phyloP scores from a whole-genome alignment of 1,284 basidiomycete species.

The Termitomyces sp. region DNA sequence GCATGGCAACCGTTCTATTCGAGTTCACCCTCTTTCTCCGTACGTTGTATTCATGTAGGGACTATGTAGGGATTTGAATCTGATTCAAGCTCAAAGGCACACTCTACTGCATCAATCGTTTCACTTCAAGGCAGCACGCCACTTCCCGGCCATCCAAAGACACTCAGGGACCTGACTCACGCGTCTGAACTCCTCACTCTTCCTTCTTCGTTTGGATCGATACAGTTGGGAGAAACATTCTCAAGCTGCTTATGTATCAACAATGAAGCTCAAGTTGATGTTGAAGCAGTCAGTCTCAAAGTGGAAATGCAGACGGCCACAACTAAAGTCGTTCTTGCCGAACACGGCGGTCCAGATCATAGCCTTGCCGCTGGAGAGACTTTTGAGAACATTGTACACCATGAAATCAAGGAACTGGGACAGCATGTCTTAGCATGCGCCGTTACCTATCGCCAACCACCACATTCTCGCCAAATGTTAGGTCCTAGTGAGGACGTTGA shows the following conservation, averaged over 20 bases:
- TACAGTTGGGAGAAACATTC: conserved; percentile 79
- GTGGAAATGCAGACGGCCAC: conserved; percentile 78
- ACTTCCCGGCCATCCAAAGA: conserved; percentile 70
- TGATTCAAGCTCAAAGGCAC: conserved; percentile 36
- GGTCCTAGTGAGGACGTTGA: conserved; percentile 42
- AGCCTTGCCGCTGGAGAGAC: conserved; percentile 50
- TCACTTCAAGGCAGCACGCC: conserved; percentile 70
- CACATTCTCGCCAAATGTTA: conserved; percentile 43
- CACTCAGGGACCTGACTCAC: conserved; percentile 70
- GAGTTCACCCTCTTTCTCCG: conserved; percentile 70
- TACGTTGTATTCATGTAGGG: conserved; percentile 19
- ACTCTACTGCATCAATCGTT: conserved; percentile 70
- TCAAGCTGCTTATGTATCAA: conserved; percentile 74
- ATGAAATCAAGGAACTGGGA: conserved; percentile 81
- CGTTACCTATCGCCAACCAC: conserved; percentile 65
- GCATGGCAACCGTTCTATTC: conserved; percentile 84
- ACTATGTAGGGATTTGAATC: neutral
- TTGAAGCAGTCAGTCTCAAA: conserved; percentile 54
- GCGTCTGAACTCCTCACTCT: conserved; percentile 68
- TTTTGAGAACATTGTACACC: conserved; percentile 60
- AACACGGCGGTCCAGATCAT: conserved; percentile 51
- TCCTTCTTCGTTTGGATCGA: conserved; percentile 72
- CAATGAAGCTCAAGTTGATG: conserved; percentile 60
- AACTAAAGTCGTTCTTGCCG: conserved; percentile 56
- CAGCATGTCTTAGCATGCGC: conserved; percentile 78